Evolutionary conservation across 2,329 filamentous ascomycete genomes (phyloP), one percentile per base, ranked within the genome.

Genomic region (Pseudogymnoascus sp.): DNA sequence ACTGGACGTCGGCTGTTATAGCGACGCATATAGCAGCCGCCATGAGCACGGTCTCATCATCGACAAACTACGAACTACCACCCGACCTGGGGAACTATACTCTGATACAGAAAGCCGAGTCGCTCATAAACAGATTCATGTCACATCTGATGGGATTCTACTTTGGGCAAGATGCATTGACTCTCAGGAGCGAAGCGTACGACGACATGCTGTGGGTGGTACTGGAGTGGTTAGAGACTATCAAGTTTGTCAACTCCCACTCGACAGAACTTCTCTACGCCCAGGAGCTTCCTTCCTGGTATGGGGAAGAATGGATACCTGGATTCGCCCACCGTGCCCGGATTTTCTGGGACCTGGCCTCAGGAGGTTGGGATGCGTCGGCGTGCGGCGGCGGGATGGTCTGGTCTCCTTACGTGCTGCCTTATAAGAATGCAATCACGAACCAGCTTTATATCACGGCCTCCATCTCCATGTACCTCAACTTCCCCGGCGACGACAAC

Each of bases 151-250:
- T 86, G 4, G 82, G 85, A 6, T 96, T 88, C 67, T 97, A 95
- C 71, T 96, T 93, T 71, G 91, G 90, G n/a, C 90, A 97, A 72
- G 85, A 96, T 71, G 82, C 86, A 3, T 85, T 92, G 65, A 79
- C 81, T 30, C 81, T 97, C 57, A 81, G 90, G 50, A 84, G 85
- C 62, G 79, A 94, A 77, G 93, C 93, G 0, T 96, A 88, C 71
- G 93, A 97, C 70, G 93, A 97, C 72, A 96, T 97, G 76, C 81
- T 96, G 2, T 97, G 93, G 93, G 91, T 97, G 1, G 91, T 95
- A 2, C 79, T 97, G 38, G 90, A 88, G 64, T 97, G 93, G 92
- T 76, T 97, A 59, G 90, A 96, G 70, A 84, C 83, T 54, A 82
- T 91, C 64, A 86, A 88, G 66, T 91, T 96, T 70, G 83, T 93